Evolutionary conservation across 148 eudicot genomes (phyloP).

Genomic region (Rhododendron vialii): DNA sequence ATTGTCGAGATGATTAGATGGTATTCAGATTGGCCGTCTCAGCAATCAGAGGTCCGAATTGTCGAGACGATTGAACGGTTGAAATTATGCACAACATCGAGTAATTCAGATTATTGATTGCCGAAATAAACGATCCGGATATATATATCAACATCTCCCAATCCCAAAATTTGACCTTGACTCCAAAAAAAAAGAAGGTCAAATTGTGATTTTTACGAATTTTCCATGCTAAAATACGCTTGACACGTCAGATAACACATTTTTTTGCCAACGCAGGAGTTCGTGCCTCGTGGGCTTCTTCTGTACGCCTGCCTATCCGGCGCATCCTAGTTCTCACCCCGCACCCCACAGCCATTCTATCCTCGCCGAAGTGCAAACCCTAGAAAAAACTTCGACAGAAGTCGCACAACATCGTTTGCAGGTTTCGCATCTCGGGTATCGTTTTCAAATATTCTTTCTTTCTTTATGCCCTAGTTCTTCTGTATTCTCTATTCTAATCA

Average conservation of each 20-base stretch:
- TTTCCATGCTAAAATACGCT: neutral
- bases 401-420: neutral
- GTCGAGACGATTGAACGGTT: too few species aligned
- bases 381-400: neutral
- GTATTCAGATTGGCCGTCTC: too few species aligned
- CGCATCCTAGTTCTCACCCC: neutral
- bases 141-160: too few species aligned
- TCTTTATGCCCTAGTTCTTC: slow-evolving; percentile 1
- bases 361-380: slow-evolving; percentile 8
- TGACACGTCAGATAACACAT: neutral
- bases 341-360: neutral
- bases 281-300: neutral
- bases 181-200: too few species aligned
- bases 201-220: too few species aligned
- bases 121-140: too few species aligned
- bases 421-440: slow-evolving; percentile 8
- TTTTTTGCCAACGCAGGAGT: neutral
- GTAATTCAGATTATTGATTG: too few species aligned
- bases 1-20: too few species aligned
- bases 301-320: neutral
- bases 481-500: neutral
- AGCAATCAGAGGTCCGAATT: too few species aligned
- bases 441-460: neutral
- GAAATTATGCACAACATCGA: too few species aligned
- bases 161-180: too few species aligned